phyloP scores from a whole-genome alignment of 495 filamentous ascomycete species.

The Lichina pygmaea region DNA sequence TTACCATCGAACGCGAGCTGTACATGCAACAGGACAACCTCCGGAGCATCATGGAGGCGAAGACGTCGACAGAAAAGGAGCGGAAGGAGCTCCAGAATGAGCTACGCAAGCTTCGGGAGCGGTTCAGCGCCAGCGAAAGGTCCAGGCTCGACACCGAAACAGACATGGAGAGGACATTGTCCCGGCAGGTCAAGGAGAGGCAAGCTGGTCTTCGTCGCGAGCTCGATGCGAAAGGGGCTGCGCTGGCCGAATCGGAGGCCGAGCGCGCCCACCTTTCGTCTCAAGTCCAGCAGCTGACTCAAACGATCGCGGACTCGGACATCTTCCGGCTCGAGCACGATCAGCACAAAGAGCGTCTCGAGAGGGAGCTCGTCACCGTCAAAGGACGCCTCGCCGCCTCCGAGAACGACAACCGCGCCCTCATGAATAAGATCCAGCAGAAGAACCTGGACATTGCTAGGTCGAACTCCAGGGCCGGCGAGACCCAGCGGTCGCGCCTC shows the following conservation, averaged over 20 bases:
- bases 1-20: slow-evolving; percentile 93
- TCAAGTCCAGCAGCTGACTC: slow-evolving; percentile 56
- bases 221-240: slow-evolving; percentile 40
- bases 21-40: slow-evolving; percentile 92
- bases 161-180: slow-evolving; percentile 52
- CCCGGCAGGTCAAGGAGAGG: slow-evolving; percentile 53
- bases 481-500: slow-evolving; percentile 59
- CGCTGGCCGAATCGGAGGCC: slow-evolving; percentile 43
- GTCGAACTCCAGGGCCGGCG: slow-evolving; percentile 62
- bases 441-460: slow-evolving; percentile 93
- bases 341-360: slow-evolving; percentile 75
- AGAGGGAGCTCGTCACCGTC: slow-evolving; percentile 75
- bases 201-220: slow-evolving; percentile 54
- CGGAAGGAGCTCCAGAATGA: slow-evolving; percentile 75
- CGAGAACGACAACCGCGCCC: slow-evolving; percentile 86
- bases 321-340: slow-evolving; percentile 69
- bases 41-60: slow-evolving; percentile 61
- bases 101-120: slow-evolving; percentile 53
- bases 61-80: slow-evolving; percentile 51
- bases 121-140: slow-evolving; percentile 60
- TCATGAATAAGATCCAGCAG: slow-evolving; percentile 90
- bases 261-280: slow-evolving; percentile 47
- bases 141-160: slow-evolving; percentile 61
- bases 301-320: slow-evolving; percentile 67
- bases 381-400: slow-evolving; percentile 79